A percentile compares a stretch with the other conserved stretches of the same genome.
Evolutionary conservation across 371 early-diverging fungal genomes (phyloP).

Genomic region (Funneliformis caledonium): DNA sequence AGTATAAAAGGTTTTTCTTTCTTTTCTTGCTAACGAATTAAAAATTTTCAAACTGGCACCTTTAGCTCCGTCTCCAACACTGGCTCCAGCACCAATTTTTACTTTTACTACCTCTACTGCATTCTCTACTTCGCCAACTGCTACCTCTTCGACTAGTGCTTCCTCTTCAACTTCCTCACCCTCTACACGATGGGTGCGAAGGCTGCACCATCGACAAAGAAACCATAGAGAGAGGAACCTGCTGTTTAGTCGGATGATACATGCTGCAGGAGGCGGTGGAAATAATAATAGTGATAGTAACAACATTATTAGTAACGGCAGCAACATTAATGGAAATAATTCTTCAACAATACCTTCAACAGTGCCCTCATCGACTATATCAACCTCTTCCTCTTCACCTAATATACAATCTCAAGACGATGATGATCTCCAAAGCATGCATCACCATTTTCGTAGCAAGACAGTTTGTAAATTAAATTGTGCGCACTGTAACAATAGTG

Average conservation of each 20-base stretch:
- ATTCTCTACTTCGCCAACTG: neutral
- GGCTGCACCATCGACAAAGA: constrained; percentile 1
- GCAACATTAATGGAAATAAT: constrained; percentile 3
- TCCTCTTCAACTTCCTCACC: neutral
- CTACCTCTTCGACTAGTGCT: neutral
- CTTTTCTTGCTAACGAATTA: neutral
- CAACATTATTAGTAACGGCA: neutral
- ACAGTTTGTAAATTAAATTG: constrained; percentile 41
- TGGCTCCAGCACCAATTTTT: constrained; percentile 20
- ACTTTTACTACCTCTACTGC: constrained; percentile 6
- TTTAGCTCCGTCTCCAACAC: constrained; percentile 17
- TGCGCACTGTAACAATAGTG: constrained; percentile 40
- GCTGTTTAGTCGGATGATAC: constrained; percentile 18
- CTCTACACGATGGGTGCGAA: constrained; percentile 20
- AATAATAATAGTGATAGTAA: neutral
- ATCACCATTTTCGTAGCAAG: constrained; percentile 30
- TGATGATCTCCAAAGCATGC: constrained; percentile 25
- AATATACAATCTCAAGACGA: neutral
- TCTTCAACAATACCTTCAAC: constrained; percentile 1
- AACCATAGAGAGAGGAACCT: constrained; percentile 13
- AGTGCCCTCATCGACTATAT: constrained; percentile 27
- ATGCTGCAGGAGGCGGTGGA: neutral
- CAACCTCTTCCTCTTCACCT: constrained; percentile 10
- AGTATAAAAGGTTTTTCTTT: neutral
- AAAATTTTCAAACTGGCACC: constrained; percentile 24